Base-by-base conservation (phyloP, 2,329 filamentous ascomycete genomes). In the Talaromyces sp. region DNA sequence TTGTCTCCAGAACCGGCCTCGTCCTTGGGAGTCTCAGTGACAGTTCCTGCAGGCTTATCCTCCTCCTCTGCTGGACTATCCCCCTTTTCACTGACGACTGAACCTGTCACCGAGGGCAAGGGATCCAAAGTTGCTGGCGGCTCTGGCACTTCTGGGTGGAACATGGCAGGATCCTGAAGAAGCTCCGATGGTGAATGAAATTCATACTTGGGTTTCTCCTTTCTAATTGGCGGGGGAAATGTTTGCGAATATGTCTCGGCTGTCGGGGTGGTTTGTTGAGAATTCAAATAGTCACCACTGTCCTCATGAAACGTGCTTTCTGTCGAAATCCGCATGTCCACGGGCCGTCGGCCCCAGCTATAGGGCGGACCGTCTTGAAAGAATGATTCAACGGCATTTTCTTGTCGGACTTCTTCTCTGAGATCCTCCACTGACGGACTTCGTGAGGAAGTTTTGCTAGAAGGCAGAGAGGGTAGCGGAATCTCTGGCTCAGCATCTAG, bases 211-310 rank as follows among this genome's bases (percentile, higher is more conserved):
- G 69, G 73, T 60, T 74, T 74, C 41, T 80, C 75, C 43, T 75
- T 72, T 60, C 71, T 73, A 13, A 63, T 63, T 8, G 63, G 62
- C 29, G 61, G 62, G 54, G 68, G 63, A 57, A 61, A 31, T 2
- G 67, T 68, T 52, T 73, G 59, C 35, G 41, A 52, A 56, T 82
- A 82, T 10, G 78, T 73, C 19, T 79, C 81, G 4, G 87, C 87
- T 63, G 85, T 89, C 1, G 89, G 89, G 1, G 89, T 92, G 0
- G 83, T 82, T 68, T 90, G 84, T 64, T 86, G 79, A 6, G 87
- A 90, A 51, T 81, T 87, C 9, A 86, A 75, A 29, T 82, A 69
- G 55, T 86, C 83, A 9, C 76, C 68, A 5, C 14, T 38, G 10
- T 71, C 68, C 4, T 75, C 70, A 1, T 68, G 65, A 21, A 72